Evolutionary conservation across 495 filamentous ascomycete genomes (phyloP).

Genomic region (Aspergillus sparsus): DNA sequence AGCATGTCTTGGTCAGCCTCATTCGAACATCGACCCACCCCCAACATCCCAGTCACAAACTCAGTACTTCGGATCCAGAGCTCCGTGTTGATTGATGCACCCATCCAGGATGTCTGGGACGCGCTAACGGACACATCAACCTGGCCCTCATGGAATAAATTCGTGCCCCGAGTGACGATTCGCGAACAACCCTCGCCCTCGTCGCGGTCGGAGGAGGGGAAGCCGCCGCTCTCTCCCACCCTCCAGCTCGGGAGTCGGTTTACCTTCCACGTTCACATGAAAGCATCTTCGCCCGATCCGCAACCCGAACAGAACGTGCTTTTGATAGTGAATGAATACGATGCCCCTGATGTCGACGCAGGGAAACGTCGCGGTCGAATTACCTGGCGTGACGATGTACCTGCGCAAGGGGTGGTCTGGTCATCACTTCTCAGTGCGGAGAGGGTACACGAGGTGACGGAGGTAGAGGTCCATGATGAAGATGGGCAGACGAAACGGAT

Average conservation of each 20-base stretch:
- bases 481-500: conserved; percentile 19
- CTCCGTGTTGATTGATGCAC: conserved; percentile 38
- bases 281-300: conserved; percentile 34
- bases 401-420: conserved; percentile 31
- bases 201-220: not conserved
- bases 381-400: conserved; percentile 36
- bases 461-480: conserved; percentile 27
- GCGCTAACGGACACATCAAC: conserved; percentile 43
- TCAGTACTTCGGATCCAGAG: conserved; percentile 38
- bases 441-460: conserved; percentile 43
- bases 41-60: conserved; percentile 32
- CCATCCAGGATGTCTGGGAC: conserved; percentile 37
- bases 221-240: conserved; percentile 26
- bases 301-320: conserved; percentile 29
- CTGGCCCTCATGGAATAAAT: conserved; percentile 48
- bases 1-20: conserved; percentile 16
- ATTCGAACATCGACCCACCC: conserved; percentile 32
- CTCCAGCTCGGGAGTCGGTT: conserved; percentile 39
- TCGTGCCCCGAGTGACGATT: conserved; percentile 45
- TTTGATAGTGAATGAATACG: conserved; percentile 33
- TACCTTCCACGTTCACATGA: conserved; percentile 49
- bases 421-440: conserved; percentile 38
- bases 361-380: conserved; percentile 32
- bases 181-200: conserved; percentile 33
- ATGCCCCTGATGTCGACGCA: conserved; percentile 26